Conservation (phyloP, 1,284 basidiomycete species). For the Apiotrichum porosum region DNA sequence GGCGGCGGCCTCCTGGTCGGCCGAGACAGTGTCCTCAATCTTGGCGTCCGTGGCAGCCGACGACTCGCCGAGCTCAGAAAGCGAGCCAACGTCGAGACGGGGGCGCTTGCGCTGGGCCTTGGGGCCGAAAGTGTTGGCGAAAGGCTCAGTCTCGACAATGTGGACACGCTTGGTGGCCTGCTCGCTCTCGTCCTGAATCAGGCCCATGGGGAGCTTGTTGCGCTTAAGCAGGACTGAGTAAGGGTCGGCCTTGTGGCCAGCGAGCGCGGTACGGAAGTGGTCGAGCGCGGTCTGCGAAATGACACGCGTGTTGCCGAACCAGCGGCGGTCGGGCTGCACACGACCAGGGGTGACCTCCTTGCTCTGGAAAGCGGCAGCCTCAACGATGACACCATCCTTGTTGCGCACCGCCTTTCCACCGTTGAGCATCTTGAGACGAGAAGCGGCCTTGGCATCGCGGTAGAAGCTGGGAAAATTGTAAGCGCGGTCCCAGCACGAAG, state of each 20-base stretch:
- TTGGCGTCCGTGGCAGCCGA: conserved; percentile 51
- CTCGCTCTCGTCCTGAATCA: conserved; percentile 80
- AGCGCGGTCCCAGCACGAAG: too few species aligned
- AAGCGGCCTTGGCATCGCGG: conserved; percentile 79
- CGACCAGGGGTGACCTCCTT: conserved; percentile 79
- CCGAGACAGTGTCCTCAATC: conserved; percentile 29
- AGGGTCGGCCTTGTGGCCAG: conserved; percentile 78
- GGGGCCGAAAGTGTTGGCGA: conserved; percentile 84
- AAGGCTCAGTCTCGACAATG: conserved; percentile 90
- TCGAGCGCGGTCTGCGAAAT: conserved; percentile 94
- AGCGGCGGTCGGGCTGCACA: conserved; percentile 85
- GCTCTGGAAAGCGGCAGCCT: conserved; percentile 90
- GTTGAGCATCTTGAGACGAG: conserved; percentile 80
- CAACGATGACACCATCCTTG: conserved; percentile 79
- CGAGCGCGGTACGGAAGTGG: conserved; percentile 83
- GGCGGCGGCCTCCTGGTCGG: conserved; percentile 34
- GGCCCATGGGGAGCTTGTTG: conserved; percentile 91
- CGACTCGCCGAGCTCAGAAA: conserved; percentile 76
- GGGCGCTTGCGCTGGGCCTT: conserved; percentile 89
- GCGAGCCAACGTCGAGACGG: conserved; percentile 72
- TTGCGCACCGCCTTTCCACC: conserved; percentile 85
- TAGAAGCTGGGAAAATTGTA: conserved; percentile 76
- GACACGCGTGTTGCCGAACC: conserved; percentile 97
- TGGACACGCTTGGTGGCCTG: conserved; percentile 79
- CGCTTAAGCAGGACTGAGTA: conserved; percentile 86